Evolutionary conservation across 352 stramenopile species (phyloP).

Genomic region (Plasmopara viticola): DNA sequence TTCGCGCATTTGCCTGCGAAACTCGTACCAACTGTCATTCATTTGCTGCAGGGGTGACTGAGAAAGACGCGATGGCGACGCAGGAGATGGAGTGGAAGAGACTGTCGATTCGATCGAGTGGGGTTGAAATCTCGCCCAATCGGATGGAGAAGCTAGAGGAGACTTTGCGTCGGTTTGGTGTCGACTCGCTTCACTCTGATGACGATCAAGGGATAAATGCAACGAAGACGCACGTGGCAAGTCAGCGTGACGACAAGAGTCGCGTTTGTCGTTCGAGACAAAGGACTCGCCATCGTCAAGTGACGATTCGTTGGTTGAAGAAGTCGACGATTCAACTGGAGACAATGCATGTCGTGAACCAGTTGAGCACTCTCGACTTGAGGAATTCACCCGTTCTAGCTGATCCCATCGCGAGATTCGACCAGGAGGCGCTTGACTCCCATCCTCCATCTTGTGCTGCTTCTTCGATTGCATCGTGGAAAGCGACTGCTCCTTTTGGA

Average conservation of each 20-base stretch:
- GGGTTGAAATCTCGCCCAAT: too few relatives aligned
- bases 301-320: not conserved
- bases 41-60: too few relatives aligned
- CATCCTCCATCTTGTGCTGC: not conserved
- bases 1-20: slow-evolving; percentile 57
- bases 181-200: not conserved
- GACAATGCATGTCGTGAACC: not conserved
- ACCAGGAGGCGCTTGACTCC: not conserved
- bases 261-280: slow-evolving; percentile 1
- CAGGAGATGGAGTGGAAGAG: too few relatives aligned
- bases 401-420: not conserved
- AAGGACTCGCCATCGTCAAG: not conserved
- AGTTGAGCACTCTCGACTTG: not conserved
- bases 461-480: not conserved
- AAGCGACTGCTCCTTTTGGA: not conserved
- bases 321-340: too few relatives aligned
- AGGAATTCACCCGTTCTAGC: not conserved
- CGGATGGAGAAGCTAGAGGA: too few relatives aligned
- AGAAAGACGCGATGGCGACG: too few relatives aligned
- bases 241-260: slow-evolving; percentile 15
- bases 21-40: slow-evolving; percentile 51
- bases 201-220: not conserved
- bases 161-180: too few relatives aligned
- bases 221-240: not conserved
- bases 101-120: too few relatives aligned